These are phyloP conservation scores for Chiua sp. DNA, from an alignment of 1,284 basidiomycete species.

Conservation along the genomic window DNA sequence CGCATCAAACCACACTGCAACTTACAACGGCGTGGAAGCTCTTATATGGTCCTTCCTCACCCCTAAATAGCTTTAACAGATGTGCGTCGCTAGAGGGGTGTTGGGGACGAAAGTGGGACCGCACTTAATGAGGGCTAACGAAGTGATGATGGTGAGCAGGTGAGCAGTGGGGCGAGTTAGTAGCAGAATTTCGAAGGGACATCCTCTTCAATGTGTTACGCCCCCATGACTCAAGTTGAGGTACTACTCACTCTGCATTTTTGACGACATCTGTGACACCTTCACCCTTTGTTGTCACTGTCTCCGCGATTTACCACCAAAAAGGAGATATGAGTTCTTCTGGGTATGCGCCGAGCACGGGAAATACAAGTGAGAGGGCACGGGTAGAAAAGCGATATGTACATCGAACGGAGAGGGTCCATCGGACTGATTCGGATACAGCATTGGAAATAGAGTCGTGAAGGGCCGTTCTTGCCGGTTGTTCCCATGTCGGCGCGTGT, in stretches of 20 bases:
- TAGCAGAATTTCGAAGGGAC: slow-evolving; percentile 67
- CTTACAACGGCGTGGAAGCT: slow-evolving; percentile 98
- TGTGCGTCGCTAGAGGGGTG: slow-evolving; percentile 87
- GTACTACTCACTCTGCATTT: slow-evolving; percentile 61
- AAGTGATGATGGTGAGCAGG: slow-evolving; percentile 85
- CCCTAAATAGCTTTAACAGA: slow-evolving; percentile 92
- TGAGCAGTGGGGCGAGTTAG: slow-evolving; percentile 71
- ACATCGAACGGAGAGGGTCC: slow-evolving; percentile 53
- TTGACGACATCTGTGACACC: slow-evolving; percentile 82
- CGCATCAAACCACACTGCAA: slow-evolving; percentile 97
- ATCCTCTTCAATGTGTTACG: slow-evolving; percentile 54
- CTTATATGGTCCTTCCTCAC: slow-evolving; percentile 93
- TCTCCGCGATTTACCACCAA: slow-evolving; percentile 76
- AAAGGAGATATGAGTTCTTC: slow-evolving; percentile 70
- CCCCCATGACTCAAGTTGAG: slow-evolving; percentile 8
- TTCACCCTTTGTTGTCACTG: slow-evolving; percentile 72
- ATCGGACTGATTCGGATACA: slow-evolving; percentile 29
- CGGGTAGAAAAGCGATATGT: slow-evolving; percentile 71
- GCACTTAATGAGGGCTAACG: slow-evolving; percentile 95
- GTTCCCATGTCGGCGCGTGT: too few species aligned
- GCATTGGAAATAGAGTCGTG: slow-evolving; percentile 36
- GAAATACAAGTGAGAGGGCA: slow-evolving; percentile 72
- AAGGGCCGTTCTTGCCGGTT: too few species aligned
- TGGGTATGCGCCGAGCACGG: slow-evolving; percentile 68
- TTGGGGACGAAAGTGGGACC: slow-evolving; percentile 82